Evolutionary conservation across 1,139 yeast genomes (phyloP).

Genomic region (Protomyces gravidus): DNA sequence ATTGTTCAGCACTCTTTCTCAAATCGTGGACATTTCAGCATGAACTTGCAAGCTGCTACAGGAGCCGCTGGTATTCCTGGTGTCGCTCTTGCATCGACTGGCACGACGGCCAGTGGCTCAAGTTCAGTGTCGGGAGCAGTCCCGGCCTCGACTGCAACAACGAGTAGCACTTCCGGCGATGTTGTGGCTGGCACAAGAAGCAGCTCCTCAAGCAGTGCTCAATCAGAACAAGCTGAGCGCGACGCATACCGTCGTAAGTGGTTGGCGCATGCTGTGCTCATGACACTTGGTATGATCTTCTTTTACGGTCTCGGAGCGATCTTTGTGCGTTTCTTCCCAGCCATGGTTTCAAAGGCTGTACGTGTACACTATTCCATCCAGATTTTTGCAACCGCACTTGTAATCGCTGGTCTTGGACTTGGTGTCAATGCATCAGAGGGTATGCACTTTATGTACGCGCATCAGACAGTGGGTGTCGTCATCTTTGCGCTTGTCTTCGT

Average conservation of each 20-base stretch:
- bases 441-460: slow-evolving; percentile 4
- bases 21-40: not conserved
- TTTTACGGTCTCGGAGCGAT: slow-evolving; percentile 5
- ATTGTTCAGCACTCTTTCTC: not conserved
- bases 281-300: slow-evolving; percentile 2
- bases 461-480: slow-evolving; percentile 11
- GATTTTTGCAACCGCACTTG: not conserved
- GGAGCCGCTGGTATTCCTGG: slow-evolving; percentile 1
- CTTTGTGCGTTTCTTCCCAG: slow-evolving; percentile 9
- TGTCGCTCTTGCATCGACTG: not conserved
- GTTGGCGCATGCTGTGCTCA: slow-evolving; percentile 3
- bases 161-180: not conserved
- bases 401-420: not conserved
- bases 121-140: not conserved
- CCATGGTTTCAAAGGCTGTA: not conserved
- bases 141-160: not conserved
- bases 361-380: slow-evolving; percentile 3
- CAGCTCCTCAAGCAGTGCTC: not conserved
- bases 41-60: not conserved
- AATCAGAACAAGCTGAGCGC: not conserved
- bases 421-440: slow-evolving; percentile 1
- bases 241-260: not conserved
- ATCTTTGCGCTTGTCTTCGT: slow-evolving; percentile 1
- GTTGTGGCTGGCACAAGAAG: not conserved
- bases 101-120: not conserved